phyloP scores from a whole-genome alignment of 345 rosid species.

The Camelina sativa region DNA sequence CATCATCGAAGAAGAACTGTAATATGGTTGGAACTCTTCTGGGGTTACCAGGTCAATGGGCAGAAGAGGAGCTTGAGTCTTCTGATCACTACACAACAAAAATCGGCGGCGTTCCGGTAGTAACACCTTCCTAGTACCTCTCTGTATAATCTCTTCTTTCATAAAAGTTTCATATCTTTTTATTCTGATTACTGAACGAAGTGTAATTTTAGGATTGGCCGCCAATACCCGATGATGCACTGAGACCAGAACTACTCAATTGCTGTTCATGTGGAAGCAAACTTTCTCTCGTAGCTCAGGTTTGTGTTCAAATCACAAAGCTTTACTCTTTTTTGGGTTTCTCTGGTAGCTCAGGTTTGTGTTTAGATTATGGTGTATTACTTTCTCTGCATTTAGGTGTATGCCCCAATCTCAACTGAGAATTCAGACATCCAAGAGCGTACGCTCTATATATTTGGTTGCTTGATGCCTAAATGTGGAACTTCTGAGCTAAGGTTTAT shows the following conservation, averaged over 20 bases:
- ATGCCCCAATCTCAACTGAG: slow-evolving; percentile 68
- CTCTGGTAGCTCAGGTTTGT: too few species aligned
- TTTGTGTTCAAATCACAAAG: slow-evolving; percentile 20
- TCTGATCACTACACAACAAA: slow-evolving; percentile 78
- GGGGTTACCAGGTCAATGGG: slow-evolving; percentile 93
- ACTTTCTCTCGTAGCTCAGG: slow-evolving; percentile 86
- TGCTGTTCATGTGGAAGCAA: slow-evolving; percentile 66
- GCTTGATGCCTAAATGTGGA: slow-evolving; percentile 64
- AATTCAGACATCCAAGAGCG: slow-evolving; percentile 63
- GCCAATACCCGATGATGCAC: slow-evolving; percentile 55
- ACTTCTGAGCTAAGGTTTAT: slow-evolving; percentile 62
- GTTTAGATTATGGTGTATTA: too few species aligned
- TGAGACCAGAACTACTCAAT: slow-evolving; percentile 46
- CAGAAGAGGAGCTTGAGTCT: slow-evolving; percentile 63
- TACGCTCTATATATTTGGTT: slow-evolving; percentile 67
- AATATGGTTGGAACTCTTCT: slow-evolving; percentile 52
- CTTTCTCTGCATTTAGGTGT: slow-evolving; percentile 49
- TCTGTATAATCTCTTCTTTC: not conserved
- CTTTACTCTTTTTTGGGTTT: not conserved
- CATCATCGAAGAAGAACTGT: not conserved
- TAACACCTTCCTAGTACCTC: slow-evolving; percentile 33
- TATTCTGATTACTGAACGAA: not conserved
- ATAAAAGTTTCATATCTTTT: not conserved
- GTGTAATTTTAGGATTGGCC: slow-evolving; percentile 74
- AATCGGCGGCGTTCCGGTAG: slow-evolving; percentile 87